phyloP scores from a whole-genome alignment of 106 monocot species.

The Phalaenopsis equestris region DNA sequence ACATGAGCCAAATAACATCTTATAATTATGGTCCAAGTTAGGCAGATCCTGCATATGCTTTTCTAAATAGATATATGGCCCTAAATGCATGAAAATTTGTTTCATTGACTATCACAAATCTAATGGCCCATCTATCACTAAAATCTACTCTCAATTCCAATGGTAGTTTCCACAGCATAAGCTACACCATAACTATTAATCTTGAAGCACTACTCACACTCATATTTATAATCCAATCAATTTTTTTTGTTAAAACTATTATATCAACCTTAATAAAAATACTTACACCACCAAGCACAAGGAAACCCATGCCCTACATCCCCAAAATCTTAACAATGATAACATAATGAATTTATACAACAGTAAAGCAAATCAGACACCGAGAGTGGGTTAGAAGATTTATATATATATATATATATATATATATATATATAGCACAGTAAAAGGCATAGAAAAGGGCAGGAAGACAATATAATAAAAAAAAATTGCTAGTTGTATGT shows the following conservation, averaged over 20 bases:
- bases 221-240: neutral
- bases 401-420: neutral
- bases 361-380: neutral
- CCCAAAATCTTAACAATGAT: neutral
- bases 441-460: neutral
- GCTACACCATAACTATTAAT: neutral
- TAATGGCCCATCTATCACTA: neutral
- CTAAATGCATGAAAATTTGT: neutral
- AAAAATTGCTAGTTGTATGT: neutral
- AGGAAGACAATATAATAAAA: neutral
- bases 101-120: neutral
- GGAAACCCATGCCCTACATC: neutral
- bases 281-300: neutral
- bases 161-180: neutral
- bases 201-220: neutral
- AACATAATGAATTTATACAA: neutral
- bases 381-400: neutral
- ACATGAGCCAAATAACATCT: neutral
- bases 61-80: neutral
- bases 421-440: neutral
- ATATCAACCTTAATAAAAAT: neutral
- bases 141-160: neutral
- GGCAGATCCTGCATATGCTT: neutral
- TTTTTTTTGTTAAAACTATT: neutral
- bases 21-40: neutral